phyloP scores from a whole-genome alignment of 2,329 filamentous ascomycete species.

The Beauveria medogensis region DNA sequence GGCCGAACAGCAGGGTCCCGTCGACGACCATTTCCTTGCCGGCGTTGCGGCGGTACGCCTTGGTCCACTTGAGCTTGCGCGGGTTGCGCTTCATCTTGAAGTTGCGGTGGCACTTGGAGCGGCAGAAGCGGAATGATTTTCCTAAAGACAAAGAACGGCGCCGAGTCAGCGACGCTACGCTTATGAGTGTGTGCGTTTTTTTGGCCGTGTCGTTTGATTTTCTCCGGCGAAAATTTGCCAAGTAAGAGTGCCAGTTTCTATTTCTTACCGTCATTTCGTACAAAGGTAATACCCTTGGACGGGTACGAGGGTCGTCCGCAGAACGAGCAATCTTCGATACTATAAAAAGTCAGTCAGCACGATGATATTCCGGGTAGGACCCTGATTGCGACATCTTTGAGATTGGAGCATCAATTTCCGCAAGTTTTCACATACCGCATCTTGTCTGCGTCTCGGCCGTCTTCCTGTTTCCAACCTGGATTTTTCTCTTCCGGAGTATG shows the following conservation, averaged over 20 bases:
- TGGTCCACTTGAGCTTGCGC: slow-evolving; percentile 94
- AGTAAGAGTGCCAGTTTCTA: background rate
- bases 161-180: background rate
- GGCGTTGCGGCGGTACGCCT: slow-evolving; percentile 72
- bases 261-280: slow-evolving; percentile 37
- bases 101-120: slow-evolving; percentile 54
- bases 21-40: slow-evolving; percentile 91
- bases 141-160: slow-evolving; percentile 16
- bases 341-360: slow-evolving; percentile 13
- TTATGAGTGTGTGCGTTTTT: too few species aligned
- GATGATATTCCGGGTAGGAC: background rate
- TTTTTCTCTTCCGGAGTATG: slow-evolving; percentile 2
- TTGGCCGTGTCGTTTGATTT: background rate
- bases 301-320: slow-evolving; percentile 43
- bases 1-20: slow-evolving; percentile 84
- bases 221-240: background rate
- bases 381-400: background rate
- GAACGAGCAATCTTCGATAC: slow-evolving; percentile 39
- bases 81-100: slow-evolving; percentile 99
- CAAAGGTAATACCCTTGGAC: slow-evolving; percentile 48
- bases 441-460: slow-evolving; percentile 9
- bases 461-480: background rate
- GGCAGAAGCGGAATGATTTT: slow-evolving; percentile 51
- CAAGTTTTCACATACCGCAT: slow-evolving; percentile 8
- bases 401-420: background rate